Evolutionary conservation across 2,329 filamentous ascomycete species (phyloP).

Genomic region (Ophiocordyceps polyrhachis-furcata): DNA sequence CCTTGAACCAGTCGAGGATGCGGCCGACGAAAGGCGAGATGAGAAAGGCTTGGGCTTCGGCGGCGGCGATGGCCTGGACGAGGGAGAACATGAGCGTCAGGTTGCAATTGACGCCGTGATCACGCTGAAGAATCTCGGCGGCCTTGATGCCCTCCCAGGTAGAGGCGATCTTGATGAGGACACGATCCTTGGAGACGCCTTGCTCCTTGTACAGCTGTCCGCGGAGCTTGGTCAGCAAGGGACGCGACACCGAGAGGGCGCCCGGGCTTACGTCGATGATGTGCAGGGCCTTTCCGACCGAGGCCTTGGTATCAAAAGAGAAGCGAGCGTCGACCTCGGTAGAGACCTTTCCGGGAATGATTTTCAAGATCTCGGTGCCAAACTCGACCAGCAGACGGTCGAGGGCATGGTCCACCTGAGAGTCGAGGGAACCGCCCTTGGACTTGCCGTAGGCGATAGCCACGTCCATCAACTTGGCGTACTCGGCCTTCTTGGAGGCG

Average conservation of each 20-base stretch:
- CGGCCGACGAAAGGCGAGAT: constrained; percentile 99
- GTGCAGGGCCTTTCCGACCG: constrained; percentile 87
- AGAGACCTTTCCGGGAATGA: constrained; percentile 95
- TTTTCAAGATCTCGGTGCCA: constrained; percentile 90
- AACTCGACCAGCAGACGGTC: constrained; percentile 95
- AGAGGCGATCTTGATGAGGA: constrained; percentile 97
- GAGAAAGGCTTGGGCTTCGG: constrained; percentile 88
- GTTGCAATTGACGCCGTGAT: constrained; percentile 97
- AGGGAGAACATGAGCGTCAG: constrained; percentile 97
- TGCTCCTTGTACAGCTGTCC: constrained; percentile 77
- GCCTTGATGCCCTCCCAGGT: constrained; percentile 99
- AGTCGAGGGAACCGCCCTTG: constrained; percentile 47
- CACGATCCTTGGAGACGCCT: constrained; percentile 80
- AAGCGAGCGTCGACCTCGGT: constrained; percentile 94
- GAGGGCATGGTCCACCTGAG: constrained; percentile 75
- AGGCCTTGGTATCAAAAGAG: constrained; percentile 87
- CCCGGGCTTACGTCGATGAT: constrained; percentile 63
- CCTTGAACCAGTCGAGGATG: constrained; percentile 99
- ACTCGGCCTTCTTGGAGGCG: constrained; percentile 94
- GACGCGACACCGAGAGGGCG: neutral
- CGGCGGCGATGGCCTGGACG: constrained; percentile 84
- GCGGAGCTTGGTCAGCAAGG: constrained; percentile 1
- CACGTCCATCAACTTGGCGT: constrained; percentile 75
- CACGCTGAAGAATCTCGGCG: constrained; percentile 84
- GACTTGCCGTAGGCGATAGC: constrained; percentile 76